phyloP scores from a whole-genome alignment of 2,329 filamentous ascomycete species.

The Metarhizium guizhouense region DNA sequence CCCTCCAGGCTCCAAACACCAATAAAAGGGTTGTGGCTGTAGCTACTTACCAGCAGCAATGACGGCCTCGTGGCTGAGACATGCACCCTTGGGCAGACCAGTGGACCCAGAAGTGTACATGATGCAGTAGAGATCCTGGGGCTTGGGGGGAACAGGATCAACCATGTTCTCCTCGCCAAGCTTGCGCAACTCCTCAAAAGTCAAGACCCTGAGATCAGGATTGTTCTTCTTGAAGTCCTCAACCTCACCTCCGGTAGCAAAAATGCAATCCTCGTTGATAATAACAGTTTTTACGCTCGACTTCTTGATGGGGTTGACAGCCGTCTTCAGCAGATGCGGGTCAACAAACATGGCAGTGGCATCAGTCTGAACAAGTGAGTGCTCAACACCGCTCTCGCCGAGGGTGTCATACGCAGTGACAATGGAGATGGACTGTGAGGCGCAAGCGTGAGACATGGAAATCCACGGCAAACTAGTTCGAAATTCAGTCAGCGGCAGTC shows the following conservation, averaged over 20 bases:
- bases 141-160: constrained; percentile 60
- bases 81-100: constrained; percentile 80
- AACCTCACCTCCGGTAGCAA: constrained; percentile 42
- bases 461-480: constrained; percentile 66
- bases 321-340: constrained; percentile 62
- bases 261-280: constrained; percentile 50
- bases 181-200: constrained; percentile 44
- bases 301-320: constrained; percentile 46
- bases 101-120: constrained; percentile 88
- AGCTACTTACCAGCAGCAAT: constrained; percentile 52
- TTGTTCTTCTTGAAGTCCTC: constrained; percentile 48
- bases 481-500: background rate
- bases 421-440: constrained; percentile 81
- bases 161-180: constrained; percentile 59
- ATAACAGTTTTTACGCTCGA: constrained; percentile 50
- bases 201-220: constrained; percentile 42
- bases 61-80: constrained; percentile 72
- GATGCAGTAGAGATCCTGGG: constrained; percentile 74
- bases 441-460: constrained; percentile 64
- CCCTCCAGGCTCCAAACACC: background rate
- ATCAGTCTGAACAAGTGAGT: constrained; percentile 75
- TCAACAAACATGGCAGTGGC: constrained; percentile 82
- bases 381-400: constrained; percentile 72
- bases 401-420: constrained; percentile 95
- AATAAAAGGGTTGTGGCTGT: background rate